A percentile compares a stretch with the other conserved stretches of the same genome.
phyloP scores from a whole-genome alignment of 2,329 filamentous ascomycete species.

The Penicillium sp. region DNA sequence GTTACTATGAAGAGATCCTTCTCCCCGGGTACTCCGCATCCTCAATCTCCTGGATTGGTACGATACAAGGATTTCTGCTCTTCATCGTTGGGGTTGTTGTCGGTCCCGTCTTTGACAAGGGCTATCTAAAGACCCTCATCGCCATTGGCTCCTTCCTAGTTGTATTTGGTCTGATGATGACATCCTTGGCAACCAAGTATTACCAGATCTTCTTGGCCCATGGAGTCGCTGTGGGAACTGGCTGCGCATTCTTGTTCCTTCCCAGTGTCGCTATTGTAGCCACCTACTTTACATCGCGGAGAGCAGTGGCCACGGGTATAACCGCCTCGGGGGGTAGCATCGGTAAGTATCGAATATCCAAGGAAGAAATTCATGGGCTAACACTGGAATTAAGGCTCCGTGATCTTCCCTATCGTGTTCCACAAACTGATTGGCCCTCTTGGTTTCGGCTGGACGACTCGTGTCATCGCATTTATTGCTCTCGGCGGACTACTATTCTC shows the following conservation, averaged over 20 bases:
- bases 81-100: conserved; percentile 42
- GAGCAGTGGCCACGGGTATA: conserved; percentile 30
- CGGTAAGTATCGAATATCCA: conserved; percentile 14
- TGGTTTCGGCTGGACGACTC: conserved; percentile 51
- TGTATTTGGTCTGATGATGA: conserved; percentile 51
- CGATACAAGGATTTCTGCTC: conserved; percentile 48
- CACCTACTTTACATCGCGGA: conserved; percentile 24
- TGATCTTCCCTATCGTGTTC: conserved; percentile 50
- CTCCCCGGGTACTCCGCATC: conserved; percentile 21
- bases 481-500: conserved; percentile 41
- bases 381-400: conserved; percentile 30
- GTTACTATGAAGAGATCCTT: conserved; percentile 39
- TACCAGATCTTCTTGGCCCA: conserved; percentile 41
- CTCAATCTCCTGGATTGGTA: conserved; percentile 47
- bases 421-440: conserved; percentile 40
- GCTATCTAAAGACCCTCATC: conserved; percentile 44
- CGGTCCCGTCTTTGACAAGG: conserved; percentile 50
- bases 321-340: conserved; percentile 27
- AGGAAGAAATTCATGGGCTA: not conserved
- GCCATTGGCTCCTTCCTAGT: conserved; percentile 42
- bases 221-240: conserved; percentile 29
- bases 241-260: conserved; percentile 27
- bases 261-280: conserved; percentile 29
- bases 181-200: conserved; percentile 46
- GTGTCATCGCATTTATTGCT: conserved; percentile 47